Base-by-base conservation (phyloP, 1,284 basidiomycete species). In the Chalciporus sp. region DNA sequence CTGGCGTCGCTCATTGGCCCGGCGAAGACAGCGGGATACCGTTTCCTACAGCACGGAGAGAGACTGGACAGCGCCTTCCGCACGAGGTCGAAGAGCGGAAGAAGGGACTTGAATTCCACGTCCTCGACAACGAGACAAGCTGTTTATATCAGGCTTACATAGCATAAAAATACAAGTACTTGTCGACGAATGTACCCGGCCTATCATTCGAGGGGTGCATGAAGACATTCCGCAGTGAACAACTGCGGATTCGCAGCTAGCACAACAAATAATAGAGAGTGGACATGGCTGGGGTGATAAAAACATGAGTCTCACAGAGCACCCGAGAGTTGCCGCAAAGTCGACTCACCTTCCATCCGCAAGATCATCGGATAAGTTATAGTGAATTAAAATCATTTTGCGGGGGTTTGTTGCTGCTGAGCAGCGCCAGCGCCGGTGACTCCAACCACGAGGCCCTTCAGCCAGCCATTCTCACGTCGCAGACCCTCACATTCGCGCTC, bases 391-490 rank as follows among this genome's bases (percentile, higher is more conserved):
- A n/a, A 12, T 56, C 53, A 67, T 41, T 69, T 67, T 4, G 63
- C 29, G 9, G 58, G 33, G 14, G 40, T 35, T 44, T 69, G 65
- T 44, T 64, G 65, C 43, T 67, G 68, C 26, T 70, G 68, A 53
- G 68, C 57, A 47, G 70, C 70, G 45, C 74, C 73, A 41, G 81
- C 89, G 27, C 88, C 88, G 0, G 91, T 92, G 26, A 93, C 91
- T 37, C 92, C 92, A 7, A 95, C 89, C 26, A 98, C 93, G 37
- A 98, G 77, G 3, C 93, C 92, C 75, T 96, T 94, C 60, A 98
- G 73, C 90, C 95, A 95, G 10, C 90, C 90, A 69, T 99, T 99
- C 77, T 99, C 96, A 55, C 93, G 84, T 55, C 94, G 80, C 47
- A 98, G 78, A 0, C 85, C 88, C 67, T 94, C 92, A 73, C 95